These are phyloP conservation scores for Trichoderma semiorbis DNA, from an alignment of 2,329 filamentous ascomycete species.

Conservation along the genomic window DNA sequence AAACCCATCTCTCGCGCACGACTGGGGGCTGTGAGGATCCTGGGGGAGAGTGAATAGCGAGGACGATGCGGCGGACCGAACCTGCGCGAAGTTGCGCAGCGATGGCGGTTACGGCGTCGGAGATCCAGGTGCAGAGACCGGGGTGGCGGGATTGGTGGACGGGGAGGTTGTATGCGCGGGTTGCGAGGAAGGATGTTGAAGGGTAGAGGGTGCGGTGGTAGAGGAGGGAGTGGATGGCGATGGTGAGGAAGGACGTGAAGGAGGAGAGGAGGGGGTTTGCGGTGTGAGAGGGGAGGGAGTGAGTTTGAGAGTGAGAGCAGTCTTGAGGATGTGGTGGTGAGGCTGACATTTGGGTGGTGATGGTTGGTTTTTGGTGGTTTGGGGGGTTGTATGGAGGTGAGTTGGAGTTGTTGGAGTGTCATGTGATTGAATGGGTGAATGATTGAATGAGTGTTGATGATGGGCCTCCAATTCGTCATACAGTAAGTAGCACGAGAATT, in stretches of 20 bases:
- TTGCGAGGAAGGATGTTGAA: constrained; percentile 68
- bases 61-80: constrained; percentile 43
- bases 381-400: not conserved
- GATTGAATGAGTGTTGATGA: not conserved
- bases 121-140: constrained; percentile 79
- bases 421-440: not conserved
- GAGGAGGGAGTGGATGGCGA: constrained; percentile 81
- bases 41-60: constrained; percentile 42
- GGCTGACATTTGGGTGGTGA: not conserved
- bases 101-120: constrained; percentile 72
- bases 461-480: not conserved
- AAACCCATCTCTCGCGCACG: constrained; percentile 60
- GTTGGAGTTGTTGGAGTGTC: not conserved
- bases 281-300: constrained; percentile 35
- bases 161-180: constrained; percentile 77
- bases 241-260: constrained; percentile 76
- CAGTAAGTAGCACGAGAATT: not conserved
- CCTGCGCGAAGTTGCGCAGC: constrained; percentile 64
- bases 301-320: not conserved
- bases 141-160: constrained; percentile 85
- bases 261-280: constrained; percentile 54
- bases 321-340: constrained; percentile 5
- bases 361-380: not conserved
- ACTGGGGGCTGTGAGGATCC: no score
- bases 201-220: constrained; percentile 82